Evolutionary conservation across 768 basidiomycete genomes (phyloP), one percentile per base, ranked within the genome.

Genomic region (Dentipellis sp.): DNA sequence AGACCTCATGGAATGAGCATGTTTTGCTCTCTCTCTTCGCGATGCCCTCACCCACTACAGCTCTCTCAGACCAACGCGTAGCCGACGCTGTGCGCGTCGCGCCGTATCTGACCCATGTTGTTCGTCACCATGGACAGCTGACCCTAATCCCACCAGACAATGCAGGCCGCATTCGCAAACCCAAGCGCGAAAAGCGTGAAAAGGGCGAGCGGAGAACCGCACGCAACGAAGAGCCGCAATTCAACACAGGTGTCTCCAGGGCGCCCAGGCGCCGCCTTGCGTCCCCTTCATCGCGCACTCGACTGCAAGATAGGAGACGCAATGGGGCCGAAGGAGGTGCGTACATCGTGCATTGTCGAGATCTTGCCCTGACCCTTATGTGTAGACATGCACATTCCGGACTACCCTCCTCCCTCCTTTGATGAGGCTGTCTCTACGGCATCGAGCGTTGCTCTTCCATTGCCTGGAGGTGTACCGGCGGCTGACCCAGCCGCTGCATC

Each of bases 381-480:
- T 54, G 60, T 36, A 65, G 63, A 64, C 60, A 40, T 58, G 29
- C 48, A 59, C 29, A 70, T 74, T 49, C 79, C 82, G 23, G 78
- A 87, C 64, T 86, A 85, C 64, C 85, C 84, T 7, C 88, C 88
- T 11, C 88, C 88, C 23, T 80, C 86, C 11, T 87, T 88, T 62
- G 81, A 82, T 58, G 88, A 90, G 68, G 84, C 84, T n/a, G 62
- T 71, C 4, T 59, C 65, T 19, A 62, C 68, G 2, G 52, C 50
- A 17, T 29, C 53, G 16, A 56, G 52, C 19, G 52, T 21, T 37
- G 53, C 56, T n/a, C 42, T 55, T 17, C 59, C 59, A 11, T 34
- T 55, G 21, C 45, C 61, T 12, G 17, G 42, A 45, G 17, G 14
- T 17, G 17, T 19, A 45, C 16, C 42, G 19, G 42, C 42, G 42